Base-by-base conservation (phyloP, 331 rosid species). In the Malus hybrid region DNA sequence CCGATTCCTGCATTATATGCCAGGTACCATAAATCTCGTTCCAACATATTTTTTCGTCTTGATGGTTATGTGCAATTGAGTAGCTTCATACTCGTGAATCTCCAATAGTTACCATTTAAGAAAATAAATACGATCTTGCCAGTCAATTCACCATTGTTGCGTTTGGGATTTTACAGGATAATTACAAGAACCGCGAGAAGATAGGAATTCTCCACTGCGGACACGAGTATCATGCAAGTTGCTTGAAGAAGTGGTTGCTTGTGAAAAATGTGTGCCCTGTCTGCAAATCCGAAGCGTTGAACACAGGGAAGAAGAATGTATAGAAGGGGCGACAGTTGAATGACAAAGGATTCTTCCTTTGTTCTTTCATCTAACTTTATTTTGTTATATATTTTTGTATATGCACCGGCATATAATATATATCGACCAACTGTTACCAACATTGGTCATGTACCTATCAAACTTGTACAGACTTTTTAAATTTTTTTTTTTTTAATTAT, bases 271-370 rank as follows among this genome's bases (percentile, higher is more conserved):
- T 86, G 6, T 94, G 97, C 82, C 97, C 97, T 3, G 70, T 94
- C 65, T 94, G 99, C 94, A 94, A 94, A 80, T 90, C 95, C 7
- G 96, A 91, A 83, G 99, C 99, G 14, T 69, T 90, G 84, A 69
- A 55, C 36, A 76, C 84, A 6, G 14, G 80, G 71, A 70, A 72
- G 81, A 83, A 61, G 74, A 79, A 76, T 67, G 79, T 64, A 73
- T 84, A 83, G 83, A 66, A 66, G 73, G 57, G 65, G 18, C 27
- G n/a, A 33, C 20, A 13, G 44, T 61, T 5, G 76, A 48, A 59
- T 32, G 57, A 75, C 59, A 34, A 75, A 20, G 65, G 73, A 33
- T 6, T 22, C 27, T 4, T 24, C 65, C 31, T 62, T 46, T 74
- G 78, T 65, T 64, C 48, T 34, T 56, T 56, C 55, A 28, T 5